Base-by-base conservation (phyloP, 208 protist species). In the Novymonas esmeraldas region DNA sequence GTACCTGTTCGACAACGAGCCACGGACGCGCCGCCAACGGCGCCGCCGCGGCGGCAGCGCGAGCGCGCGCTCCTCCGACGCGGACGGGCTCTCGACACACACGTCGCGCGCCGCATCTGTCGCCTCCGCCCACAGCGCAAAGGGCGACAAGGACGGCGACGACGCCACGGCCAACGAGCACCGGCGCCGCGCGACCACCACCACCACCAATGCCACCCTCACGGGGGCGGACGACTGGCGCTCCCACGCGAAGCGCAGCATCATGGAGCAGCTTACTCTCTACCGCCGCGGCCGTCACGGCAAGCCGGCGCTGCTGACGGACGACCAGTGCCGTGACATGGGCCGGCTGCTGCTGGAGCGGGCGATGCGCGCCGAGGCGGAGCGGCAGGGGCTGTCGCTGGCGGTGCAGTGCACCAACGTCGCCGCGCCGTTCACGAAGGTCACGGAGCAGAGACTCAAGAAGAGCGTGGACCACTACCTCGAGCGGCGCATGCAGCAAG, bases 381-480 rank as follows among this genome's bases (percentile, higher is more conserved):
- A 87, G 73, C 78, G 79, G 2, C 61, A 60, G 36, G 83, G 83
- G 11, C 24, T 82, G n/a, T 88, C 84, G 22, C 77, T 92, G 54
- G 77, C 81, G 1, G 78, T 95, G 36, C 78, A 83, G 59, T 73
- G 73, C 11, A 86, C 80, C 38, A 88, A 81, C 67, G 16, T 57
- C 4, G 51, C 65, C 1, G 26, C 68, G 2, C 57, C 60, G 0
- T 92, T 95, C 61, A 85, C 82, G 0, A 80, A 84, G 61, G 70
- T 84, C 26, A 82, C 66, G 61, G 84, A 86, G 78, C 33, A 61
- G 56, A 55, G 70, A 13, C 70, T 95, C 56, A 82, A 81, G 69
- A 84, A 86, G 68, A 89, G 85, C 5, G 90, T 95, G 16, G 85
- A 95, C 46, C 69, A 76, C 39, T 95, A 94, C 61, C 49, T 95